A percentile compares a stretch with the other conserved stretches of the same genome.
Evolutionary conservation across 176 grass and related monocot species (phyloP).

Genomic region (Hsuehochloa calcarea): DNA sequence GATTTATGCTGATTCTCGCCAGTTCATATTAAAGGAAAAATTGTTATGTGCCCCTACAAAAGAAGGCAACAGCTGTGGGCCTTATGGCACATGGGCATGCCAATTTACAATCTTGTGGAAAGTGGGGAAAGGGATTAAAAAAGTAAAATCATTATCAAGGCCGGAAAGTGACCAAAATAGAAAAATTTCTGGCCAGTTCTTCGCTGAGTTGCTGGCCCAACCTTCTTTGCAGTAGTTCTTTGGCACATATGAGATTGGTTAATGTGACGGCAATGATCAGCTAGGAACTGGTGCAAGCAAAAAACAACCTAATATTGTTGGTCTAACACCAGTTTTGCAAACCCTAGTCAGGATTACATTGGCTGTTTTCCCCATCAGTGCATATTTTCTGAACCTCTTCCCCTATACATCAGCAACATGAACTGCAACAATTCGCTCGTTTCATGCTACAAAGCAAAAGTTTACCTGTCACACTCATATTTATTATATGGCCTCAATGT

Average conservation of each 20-base stretch:
- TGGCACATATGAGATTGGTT: neutral
- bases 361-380: neutral
- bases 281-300: neutral
- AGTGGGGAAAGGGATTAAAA: neutral
- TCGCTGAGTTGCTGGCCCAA: neutral
- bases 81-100: neutral
- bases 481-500: neutral
- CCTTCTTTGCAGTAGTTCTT: neutral
- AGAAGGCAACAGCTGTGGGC: neutral
- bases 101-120: neutral
- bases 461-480: neutral
- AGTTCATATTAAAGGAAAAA: conserved; percentile 1
- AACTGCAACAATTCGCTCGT: neutral
- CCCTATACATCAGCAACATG: neutral
- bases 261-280: neutral
- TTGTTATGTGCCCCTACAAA: neutral
- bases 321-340: neutral
- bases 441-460: neutral
- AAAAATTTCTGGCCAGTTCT: neutral
- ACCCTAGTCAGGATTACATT: neutral
- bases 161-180: neutral
- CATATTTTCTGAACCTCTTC: neutral
- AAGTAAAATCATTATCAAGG: neutral
- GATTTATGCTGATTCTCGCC: neutral
- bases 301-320: neutral